Conservation (phyloP, 1,284 basidiomycete genomes). For the Papiliotrema flavescens region DNA sequence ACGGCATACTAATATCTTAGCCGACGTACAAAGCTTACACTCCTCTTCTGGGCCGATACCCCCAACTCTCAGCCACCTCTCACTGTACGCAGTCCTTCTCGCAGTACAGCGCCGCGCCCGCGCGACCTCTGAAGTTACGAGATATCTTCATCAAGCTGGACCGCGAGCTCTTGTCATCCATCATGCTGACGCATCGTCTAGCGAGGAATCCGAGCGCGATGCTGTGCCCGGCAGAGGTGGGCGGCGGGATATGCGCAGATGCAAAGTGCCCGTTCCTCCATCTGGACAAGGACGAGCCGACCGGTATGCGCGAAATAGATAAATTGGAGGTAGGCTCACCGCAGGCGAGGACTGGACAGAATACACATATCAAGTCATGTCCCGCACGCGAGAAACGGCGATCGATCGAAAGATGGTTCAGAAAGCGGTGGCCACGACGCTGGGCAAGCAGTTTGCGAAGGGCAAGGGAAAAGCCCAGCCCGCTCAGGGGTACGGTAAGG, state of each 20-base stretch:
- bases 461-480: conserved; percentile 1
- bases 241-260: conserved; percentile 39
- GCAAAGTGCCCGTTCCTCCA: conserved; percentile 32
- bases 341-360: conserved; percentile 35
- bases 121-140: neutral
- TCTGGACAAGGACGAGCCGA: conserved; percentile 23
- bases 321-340: conserved; percentile 9
- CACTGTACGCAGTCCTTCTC: neutral
- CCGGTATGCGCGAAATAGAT: conserved; percentile 11
- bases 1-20: too few species aligned
- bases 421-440: neutral
- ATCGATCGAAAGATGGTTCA: neutral
- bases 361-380: conserved; percentile 16
- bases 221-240: conserved; percentile 34
- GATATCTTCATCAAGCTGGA: neutral
- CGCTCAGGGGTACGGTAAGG: neutral
- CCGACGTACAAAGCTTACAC: conserved; percentile 14
- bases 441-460: neutral
- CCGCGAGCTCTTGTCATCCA: conserved; percentile 1
- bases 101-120: neutral
- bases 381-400: neutral
- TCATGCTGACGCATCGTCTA: conserved; percentile 37
- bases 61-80: conserved; percentile 21
- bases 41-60: conserved; percentile 34
- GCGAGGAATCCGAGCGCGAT: conserved; percentile 19